Conservation (phyloP, 768 basidiomycete genomes). For the Chlorophyllum brunneum region DNA sequence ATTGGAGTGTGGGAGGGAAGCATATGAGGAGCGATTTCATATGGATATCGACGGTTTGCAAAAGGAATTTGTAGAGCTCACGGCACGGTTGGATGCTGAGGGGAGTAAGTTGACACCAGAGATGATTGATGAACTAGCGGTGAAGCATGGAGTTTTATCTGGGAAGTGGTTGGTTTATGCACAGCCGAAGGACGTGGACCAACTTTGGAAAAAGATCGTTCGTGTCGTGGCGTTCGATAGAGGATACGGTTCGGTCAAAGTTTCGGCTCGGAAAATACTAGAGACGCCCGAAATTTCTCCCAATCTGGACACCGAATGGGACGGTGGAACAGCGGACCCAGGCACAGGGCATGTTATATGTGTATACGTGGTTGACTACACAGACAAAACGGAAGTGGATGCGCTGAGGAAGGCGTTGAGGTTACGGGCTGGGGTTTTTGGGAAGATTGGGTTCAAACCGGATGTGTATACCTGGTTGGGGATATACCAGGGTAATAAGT, state of each 20-base stretch:
- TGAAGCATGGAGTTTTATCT: slow-evolving; percentile 23
- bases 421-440: slow-evolving; percentile 20
- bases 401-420: slow-evolving; percentile 30
- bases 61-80: slow-evolving; percentile 19
- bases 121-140: slow-evolving; percentile 31
- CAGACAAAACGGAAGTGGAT: slow-evolving; percentile 23
- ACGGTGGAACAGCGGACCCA: slow-evolving; percentile 4
- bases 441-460: slow-evolving; percentile 36
- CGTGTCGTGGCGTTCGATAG: slow-evolving; percentile 24
- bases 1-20: slow-evolving; percentile 14
- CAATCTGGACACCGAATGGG: not conserved
- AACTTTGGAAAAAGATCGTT: slow-evolving; percentile 32
- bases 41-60: slow-evolving; percentile 14
- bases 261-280: slow-evolving; percentile 28
- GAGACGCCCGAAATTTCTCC: not conserved
- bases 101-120: slow-evolving; percentile 22
- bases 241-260: slow-evolving; percentile 28
- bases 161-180: slow-evolving; percentile 40
- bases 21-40: slow-evolving; percentile 3
- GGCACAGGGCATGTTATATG: slow-evolving; percentile 33
- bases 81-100: slow-evolving; percentile 7
- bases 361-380: slow-evolving; percentile 28
- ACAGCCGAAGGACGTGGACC: slow-evolving; percentile 27
- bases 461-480: slow-evolving; percentile 36
- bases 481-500: slow-evolving; percentile 34